Evolutionary conservation across 116 monocot species (phyloP).

Genomic region (Iris pallida): DNA sequence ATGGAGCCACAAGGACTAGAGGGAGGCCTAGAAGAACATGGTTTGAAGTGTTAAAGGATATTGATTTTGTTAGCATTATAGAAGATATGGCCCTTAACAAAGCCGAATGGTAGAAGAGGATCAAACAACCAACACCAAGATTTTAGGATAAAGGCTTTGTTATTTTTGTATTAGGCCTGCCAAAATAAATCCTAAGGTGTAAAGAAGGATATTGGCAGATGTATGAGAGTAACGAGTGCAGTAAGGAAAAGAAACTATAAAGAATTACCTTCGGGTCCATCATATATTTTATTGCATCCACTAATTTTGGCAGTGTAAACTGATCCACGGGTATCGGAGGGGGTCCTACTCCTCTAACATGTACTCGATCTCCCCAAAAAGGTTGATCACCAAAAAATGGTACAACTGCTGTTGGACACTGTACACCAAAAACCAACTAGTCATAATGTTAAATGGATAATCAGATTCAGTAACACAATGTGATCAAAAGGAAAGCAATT

Average conservation of each 20-base stretch:
- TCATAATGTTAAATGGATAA: not conserved
- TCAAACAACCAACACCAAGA: no score
- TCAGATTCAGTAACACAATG: not conserved
- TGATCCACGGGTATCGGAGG: conserved; percentile 84
- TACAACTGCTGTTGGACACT: conserved; percentile 96
- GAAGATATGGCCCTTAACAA: no score
- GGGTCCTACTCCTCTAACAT: conserved; percentile 87
- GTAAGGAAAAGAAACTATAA: not conserved
- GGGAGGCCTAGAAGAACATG: no score
- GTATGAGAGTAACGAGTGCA: no score
- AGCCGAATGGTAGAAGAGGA: no score
- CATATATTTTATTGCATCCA: conserved; percentile 89
- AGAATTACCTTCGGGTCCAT: conserved; percentile 60
- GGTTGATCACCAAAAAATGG: conserved; percentile 99
- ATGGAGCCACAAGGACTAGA: no score
- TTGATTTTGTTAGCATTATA: no score
- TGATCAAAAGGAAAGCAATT: not conserved
- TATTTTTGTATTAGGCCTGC: no score
- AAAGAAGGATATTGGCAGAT: no score
- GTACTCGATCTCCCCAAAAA: conserved; percentile 96
- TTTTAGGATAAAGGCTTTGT: no score
- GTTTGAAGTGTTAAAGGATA: no score
- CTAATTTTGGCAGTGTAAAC: conserved; percentile 62
- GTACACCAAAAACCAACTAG: conserved; percentile 3
- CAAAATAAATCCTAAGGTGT: no score